Percentiles rank a stretch among this genome's conserved stretches.
These are phyloP conservation scores for Grosmannia serpens DNA, from an alignment of 2,329 filamentous ascomycete species.

Conservation along the genomic window DNA sequence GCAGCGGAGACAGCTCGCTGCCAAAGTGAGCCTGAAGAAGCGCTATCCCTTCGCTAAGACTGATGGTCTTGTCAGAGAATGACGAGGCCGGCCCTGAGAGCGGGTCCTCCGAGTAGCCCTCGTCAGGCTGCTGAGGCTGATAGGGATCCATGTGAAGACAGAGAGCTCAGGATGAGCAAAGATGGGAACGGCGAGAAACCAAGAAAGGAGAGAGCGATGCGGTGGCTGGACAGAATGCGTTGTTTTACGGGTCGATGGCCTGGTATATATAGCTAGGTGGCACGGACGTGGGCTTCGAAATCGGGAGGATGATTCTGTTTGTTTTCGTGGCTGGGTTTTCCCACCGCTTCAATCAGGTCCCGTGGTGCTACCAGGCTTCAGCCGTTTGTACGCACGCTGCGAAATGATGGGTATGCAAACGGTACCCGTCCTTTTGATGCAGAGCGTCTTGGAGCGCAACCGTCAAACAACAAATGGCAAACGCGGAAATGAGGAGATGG, in stretches of 20 bases:
- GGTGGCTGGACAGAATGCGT: neutral
- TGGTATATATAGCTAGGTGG: neutral
- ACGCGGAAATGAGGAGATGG: neutral
- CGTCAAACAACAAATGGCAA: neutral
- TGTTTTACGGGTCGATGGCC: neutral
- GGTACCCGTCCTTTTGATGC: neutral
- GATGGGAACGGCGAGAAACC: neutral
- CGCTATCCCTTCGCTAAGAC: constrained; percentile 11
- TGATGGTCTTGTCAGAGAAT: constrained; percentile 17
- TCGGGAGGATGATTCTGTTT: neutral
- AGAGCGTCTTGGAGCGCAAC: neutral
- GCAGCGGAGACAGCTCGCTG: constrained; percentile 36
- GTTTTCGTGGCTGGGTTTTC: neutral
- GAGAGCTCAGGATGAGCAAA: neutral
- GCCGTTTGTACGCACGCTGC: neutral
- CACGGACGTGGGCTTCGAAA: neutral
- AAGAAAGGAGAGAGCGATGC: neutral
- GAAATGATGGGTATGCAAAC: neutral
- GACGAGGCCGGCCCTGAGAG: constrained; percentile 26
- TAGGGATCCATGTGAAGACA: constrained; percentile 9
- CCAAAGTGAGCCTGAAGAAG: constrained; percentile 24
- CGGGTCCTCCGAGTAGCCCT: constrained; percentile 76
- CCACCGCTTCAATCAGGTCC: neutral
- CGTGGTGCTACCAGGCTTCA: neutral
- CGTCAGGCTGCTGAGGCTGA: constrained; percentile 51